Conservation (phyloP, 2,329 filamentous ascomycete species). For the Fusarium mexicanum region DNA sequence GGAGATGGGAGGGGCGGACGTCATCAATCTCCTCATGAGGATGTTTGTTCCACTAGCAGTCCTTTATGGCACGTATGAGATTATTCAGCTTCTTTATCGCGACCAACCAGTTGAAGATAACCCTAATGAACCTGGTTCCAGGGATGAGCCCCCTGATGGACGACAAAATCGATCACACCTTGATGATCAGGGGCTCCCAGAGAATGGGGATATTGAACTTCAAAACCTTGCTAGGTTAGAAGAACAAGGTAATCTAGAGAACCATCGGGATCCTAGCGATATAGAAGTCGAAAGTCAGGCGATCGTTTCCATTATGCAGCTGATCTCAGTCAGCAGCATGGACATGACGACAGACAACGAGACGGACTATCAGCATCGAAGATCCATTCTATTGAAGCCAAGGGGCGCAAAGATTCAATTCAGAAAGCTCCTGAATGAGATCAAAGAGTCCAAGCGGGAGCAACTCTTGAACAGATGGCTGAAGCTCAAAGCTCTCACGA, state of each 20-base stretch:
- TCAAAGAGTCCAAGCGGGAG: not conserved
- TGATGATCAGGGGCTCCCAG: accelerated
- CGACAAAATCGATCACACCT: no score
- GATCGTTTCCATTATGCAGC: not conserved
- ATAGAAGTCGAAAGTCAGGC: not conserved
- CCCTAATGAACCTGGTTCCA: no score
- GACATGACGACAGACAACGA: not conserved
- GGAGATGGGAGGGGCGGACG: accelerated
- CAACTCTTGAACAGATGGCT: not conserved
- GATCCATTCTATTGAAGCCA: accelerated
- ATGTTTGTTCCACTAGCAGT: not conserved
- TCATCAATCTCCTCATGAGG: accelerated
- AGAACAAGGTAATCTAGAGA: not conserved
- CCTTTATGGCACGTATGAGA: not conserved
- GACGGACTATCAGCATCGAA: no score
- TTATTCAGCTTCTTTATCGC: not conserved
- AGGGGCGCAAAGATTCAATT: accelerated
- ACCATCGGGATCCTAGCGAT: accelerated
- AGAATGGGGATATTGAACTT: not conserved
- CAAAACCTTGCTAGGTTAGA: not conserved
- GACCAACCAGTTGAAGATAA: not conserved
- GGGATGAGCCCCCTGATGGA: accelerated
- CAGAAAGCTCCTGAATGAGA: not conserved
- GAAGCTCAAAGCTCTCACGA: not conserved
- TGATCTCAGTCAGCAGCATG: accelerated